Percentiles rank a stretch among this genome's conserved stretches.
phyloP scores from a whole-genome alignment of 2,329 filamentous ascomycete genomes.

The Neodidymelliopsis sp. region DNA sequence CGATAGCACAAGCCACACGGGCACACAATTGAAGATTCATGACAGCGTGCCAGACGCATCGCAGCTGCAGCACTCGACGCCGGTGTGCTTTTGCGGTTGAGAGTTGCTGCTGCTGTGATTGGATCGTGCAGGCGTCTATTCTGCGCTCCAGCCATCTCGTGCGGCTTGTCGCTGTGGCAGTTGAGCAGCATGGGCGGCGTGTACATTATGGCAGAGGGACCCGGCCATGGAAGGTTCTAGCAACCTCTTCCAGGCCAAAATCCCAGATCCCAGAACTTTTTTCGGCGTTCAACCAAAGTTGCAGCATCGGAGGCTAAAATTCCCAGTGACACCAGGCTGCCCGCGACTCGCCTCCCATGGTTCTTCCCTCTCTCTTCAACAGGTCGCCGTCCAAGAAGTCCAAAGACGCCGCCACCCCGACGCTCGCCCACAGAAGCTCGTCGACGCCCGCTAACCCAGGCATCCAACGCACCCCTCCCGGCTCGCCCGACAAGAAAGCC shows the following conservation, averaged over 20 bases:
- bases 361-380: conserved; percentile 49
- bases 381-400: conserved; percentile 48
- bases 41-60: too few species aligned
- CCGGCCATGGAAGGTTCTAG: conserved; percentile 44
- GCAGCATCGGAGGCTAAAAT: conserved; percentile 38
- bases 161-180: conserved; percentile 29
- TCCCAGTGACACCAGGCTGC: conserved; percentile 41
- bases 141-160: conserved; percentile 32
- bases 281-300: conserved; percentile 40
- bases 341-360: conserved; percentile 43
- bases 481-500: conserved; percentile 50
- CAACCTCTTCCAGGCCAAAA: conserved; percentile 32
- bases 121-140: conserved; percentile 14
- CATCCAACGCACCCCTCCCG: conserved; percentile 43
- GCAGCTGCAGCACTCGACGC: too few species aligned
- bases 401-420: conserved; percentile 32
- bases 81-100: too few species aligned
- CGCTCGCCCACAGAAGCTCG: conserved; percentile 21
- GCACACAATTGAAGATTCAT: conserved; percentile 2
- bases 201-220: background rate
- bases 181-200: conserved; percentile 5
- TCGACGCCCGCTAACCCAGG: conserved; percentile 29
- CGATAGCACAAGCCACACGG: conserved; percentile 3
- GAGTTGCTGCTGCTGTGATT: too few species aligned
- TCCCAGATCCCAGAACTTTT: conserved; percentile 30